Percentiles rank a stretch among this genome's conserved stretches.
These are phyloP conservation scores for Chaetomiaceae sp. DNA, from an alignment of 2,329 filamentous ascomycete genomes.

Conservation along the genomic window DNA sequence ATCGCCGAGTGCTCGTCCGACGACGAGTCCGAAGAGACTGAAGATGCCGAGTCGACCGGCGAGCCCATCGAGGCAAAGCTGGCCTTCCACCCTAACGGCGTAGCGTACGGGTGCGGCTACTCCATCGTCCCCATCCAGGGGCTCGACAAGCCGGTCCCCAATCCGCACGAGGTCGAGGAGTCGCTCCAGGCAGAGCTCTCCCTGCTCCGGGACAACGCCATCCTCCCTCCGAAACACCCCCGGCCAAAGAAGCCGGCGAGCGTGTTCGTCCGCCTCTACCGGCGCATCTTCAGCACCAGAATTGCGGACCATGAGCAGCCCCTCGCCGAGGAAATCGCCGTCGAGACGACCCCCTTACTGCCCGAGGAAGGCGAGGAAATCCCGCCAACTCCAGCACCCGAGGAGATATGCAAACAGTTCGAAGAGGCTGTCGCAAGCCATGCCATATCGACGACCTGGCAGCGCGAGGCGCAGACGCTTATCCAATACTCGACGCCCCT, in stretches of 20 bases:
- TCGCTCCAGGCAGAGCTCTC: constrained; percentile 21
- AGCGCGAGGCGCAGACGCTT: constrained; percentile 63
- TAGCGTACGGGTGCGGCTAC: constrained; percentile 25
- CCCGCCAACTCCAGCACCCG: neutral
- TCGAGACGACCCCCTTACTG: constrained; percentile 9
- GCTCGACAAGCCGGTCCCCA: constrained; percentile 23
- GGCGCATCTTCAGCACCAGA: constrained; percentile 12
- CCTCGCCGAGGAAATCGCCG: neutral
- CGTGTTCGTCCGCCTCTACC: neutral
- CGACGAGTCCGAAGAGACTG: constrained; percentile 9
- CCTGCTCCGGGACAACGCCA: constrained; percentile 11
- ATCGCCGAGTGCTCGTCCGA: constrained; percentile 25
- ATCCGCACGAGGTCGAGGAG: constrained; percentile 24
- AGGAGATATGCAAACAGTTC: constrained; percentile 9
- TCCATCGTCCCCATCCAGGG: constrained; percentile 23
- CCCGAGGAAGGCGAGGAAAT: neutral
- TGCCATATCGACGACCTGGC: constrained; percentile 48
- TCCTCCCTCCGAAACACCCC: constrained; percentile 5
- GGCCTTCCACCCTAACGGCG: constrained; percentile 26
- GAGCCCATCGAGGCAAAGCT: constrained; percentile 16
- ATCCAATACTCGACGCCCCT: constrained; percentile 51
- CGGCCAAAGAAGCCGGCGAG: neutral
- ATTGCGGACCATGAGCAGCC: constrained; percentile 10
- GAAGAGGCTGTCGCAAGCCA: constrained; percentile 7
- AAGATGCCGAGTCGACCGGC: neutral